These are phyloP conservation scores for Hypoxylon rubiginosum DNA, from an alignment of 2,329 filamentous ascomycete genomes.

Conservation along the genomic window DNA sequence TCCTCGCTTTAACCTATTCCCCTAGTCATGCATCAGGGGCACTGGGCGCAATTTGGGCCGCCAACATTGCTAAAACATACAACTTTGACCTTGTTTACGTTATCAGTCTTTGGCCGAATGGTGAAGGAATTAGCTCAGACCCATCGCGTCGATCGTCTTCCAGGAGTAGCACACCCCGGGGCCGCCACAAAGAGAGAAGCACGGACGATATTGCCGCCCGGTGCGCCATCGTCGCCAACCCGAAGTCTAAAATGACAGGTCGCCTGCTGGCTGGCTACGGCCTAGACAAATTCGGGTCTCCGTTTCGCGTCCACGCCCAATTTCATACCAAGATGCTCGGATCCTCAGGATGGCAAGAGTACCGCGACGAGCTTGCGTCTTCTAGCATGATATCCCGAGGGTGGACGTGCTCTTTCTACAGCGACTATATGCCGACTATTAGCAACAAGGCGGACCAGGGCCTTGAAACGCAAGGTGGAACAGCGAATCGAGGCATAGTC, in stretches of 20 bases:
- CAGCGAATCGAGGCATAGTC: conserved; percentile 65
- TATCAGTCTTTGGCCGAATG: conserved; percentile 68
- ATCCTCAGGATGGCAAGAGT: conserved; percentile 66
- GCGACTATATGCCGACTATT: conserved; percentile 51
- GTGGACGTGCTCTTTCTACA: conserved; percentile 68
- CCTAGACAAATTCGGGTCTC: conserved; percentile 63
- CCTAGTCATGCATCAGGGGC: conserved; percentile 60
- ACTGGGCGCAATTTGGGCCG: conserved; percentile 66
- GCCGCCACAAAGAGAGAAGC: background rate
- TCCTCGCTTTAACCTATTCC: conserved; percentile 62
- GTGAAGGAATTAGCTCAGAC: conserved; percentile 28
- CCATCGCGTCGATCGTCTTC: conserved; percentile 36
- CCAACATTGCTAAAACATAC: conserved; percentile 68
- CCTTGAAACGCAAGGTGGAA: conserved; percentile 9
- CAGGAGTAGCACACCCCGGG: background rate
- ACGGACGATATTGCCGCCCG: conserved; percentile 1
- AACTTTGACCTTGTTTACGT: conserved; percentile 71
- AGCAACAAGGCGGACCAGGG: conserved; percentile 41
- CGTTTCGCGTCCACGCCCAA: conserved; percentile 64
- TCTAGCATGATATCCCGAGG: conserved; percentile 63
- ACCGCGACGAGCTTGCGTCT: conserved; percentile 59
- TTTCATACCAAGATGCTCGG: conserved; percentile 66
- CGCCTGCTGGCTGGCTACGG: conserved; percentile 69
- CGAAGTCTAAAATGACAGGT: conserved; percentile 56
- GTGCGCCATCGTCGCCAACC: conserved; percentile 17